Conservation (phyloP, 2,329 filamentous ascomycete species). For the Phyllosticta paracitricarpa region DNA sequence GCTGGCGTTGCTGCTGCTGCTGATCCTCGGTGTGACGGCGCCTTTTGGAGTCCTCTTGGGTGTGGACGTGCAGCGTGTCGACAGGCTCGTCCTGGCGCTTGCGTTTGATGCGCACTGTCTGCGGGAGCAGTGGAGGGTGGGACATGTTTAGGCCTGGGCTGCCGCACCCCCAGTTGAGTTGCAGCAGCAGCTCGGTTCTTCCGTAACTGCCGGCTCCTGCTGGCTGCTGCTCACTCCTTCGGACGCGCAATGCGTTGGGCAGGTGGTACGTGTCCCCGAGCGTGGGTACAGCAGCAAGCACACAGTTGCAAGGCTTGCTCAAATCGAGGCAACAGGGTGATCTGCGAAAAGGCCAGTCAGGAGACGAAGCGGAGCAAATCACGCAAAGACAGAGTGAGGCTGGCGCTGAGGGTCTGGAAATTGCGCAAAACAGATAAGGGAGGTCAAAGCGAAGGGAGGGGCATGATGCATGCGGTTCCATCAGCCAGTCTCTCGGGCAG, state of each 20-base stretch:
- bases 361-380: background rate
- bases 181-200: background rate
- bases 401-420: background rate
- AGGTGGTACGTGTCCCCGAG: background rate
- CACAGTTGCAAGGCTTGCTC: background rate
- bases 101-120: conserved; percentile 36
- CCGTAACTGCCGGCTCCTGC: background rate
- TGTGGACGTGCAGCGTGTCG: conserved; percentile 38
- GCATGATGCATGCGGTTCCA: background rate
- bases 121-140: conserved; percentile 7
- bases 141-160: conserved; percentile 4
- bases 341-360: background rate
- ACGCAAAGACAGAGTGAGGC: background rate
- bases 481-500: background rate
- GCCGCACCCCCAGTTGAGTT: background rate
- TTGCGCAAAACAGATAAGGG: background rate
- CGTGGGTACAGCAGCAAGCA: background rate
- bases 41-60: conserved; percentile 8
- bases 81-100: conserved; percentile 47
- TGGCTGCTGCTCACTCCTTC: background rate
- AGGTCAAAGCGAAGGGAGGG: background rate
- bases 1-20: background rate
- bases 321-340: background rate
- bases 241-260: background rate
- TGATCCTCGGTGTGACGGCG: conserved; percentile 3